Evolutionary conservation across 306 rosid species (phyloP).

Genomic region (Coriaria nepalensis): DNA sequence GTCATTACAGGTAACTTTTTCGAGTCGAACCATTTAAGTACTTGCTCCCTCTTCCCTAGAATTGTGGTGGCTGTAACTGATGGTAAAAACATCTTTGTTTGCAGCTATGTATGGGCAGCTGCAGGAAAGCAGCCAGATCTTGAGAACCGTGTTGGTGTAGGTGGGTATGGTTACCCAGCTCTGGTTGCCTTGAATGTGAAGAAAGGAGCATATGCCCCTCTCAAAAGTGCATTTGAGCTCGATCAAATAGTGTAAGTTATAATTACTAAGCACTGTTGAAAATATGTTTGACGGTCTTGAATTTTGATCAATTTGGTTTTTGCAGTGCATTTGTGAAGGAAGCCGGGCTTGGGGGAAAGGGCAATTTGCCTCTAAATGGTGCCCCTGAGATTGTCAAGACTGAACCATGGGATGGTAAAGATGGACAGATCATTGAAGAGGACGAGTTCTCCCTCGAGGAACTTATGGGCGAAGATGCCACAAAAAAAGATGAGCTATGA

Average conservation of each 20-base stretch:
- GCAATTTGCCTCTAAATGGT: constrained; percentile 61
- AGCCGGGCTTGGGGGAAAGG: constrained; percentile 88
- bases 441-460: constrained; percentile 96
- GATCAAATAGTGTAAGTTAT: constrained; percentile 65
- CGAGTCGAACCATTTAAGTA: background rate
- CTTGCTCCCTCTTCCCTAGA: background rate
- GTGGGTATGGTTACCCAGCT: constrained; percentile 98
- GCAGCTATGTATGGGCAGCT: constrained; percentile 87
- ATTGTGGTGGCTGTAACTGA: too few species aligned
- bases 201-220: constrained; percentile 88
- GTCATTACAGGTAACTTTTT: constrained; percentile 69
- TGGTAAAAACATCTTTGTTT: background rate
- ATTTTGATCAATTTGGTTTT: constrained; percentile 12
- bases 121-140: constrained; percentile 90
- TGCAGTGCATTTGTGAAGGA: constrained; percentile 75
- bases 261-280: background rate
- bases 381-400: constrained; percentile 52
- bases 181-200: constrained; percentile 79
- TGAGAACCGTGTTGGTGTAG: constrained; percentile 81
- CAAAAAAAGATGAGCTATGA: constrained; percentile 58
- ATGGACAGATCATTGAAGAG: constrained; percentile 79
- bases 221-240: constrained; percentile 87
- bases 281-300: too few species aligned
- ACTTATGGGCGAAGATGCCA: constrained; percentile 72
- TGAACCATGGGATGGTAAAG: constrained; percentile 94